Base-by-base conservation (phyloP, 805 yeast species). In the Metschnikowia koreensis region DNA sequence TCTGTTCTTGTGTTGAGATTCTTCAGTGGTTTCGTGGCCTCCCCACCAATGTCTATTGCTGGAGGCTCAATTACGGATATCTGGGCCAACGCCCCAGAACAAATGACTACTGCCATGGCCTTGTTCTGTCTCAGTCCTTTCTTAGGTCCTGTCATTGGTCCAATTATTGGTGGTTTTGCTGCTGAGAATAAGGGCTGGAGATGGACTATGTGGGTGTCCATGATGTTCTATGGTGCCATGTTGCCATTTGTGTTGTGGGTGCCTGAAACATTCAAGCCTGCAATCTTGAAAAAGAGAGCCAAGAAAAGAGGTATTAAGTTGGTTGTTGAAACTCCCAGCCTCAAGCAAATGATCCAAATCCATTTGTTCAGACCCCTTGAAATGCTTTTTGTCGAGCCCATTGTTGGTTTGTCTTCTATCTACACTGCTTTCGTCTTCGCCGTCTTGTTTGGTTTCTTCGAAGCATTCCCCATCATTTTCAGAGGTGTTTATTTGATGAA, bases 11-110 rank as follows among this genome's bases (percentile, higher is more conserved):
- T 90, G 6, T 73, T 88, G 42, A 71, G 97, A 60, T 87, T 87
- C 62, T 81, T 90, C 60, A 74, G 86, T 17, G 96, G 96, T 0
- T 75, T 85, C 29, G 77, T 85, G 45, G 89, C 94, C 1, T 83
- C 92, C 1, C 96, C 94, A 2, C 90, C 92, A 1, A 75, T 90
- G 70, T 85, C 96, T 9, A 82, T 88, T 57, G 93, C 90, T 11
- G 90, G 92, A 48, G 97, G 96, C 56, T 84, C 94, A 6, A 81
- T 90, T 55, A 73, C 84, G 49, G 97, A 90, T 69, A 68, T 89
- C 44, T 90, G 92, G 84, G 79, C 54, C 15, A 52, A 54, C 29
- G 58, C 65, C 12, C 81, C 84, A 6, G 78, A 80, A 40, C 82
- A 83, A 63, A 69, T 83, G 63, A 87, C 90, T 13, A 59, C 84